Evolutionary conservation across 306 rosid species (phyloP), one percentile per base, ranked within the genome.

Genomic region (Lablab purpureus): DNA sequence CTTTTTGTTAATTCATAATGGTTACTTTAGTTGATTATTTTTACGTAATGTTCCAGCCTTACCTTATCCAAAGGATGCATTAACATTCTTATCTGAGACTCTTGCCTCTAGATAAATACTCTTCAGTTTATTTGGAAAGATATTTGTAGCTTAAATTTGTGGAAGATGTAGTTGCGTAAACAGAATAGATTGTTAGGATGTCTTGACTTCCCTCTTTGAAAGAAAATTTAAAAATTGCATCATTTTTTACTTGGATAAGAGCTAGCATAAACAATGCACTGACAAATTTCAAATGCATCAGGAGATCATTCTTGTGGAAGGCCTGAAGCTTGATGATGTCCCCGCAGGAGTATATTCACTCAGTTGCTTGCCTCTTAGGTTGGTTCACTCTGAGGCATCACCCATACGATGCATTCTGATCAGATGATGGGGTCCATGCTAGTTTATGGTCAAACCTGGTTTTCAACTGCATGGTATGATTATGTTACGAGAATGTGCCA

Each of bases 281-380:
- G 62, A 75, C 66, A 55, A 36, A 22, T 45, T 51, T 60, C 12
- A 62, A 71, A 70, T 80, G 80, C 71, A 59, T 50, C 89, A 92
- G 98, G 97, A 94, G 82, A 87, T 91, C 86, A 92, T 94, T 87
- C 97, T 94, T 67, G 97, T 94, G 84, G 98, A 94, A 84, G 98
- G 87, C 71, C 90, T 94, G 55, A 94, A 94, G 84, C 94, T 94
- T 10, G 97, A 90, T 64, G 90, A 77, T 55, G 76, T 94, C 55
- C 87, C 86, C 62, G 77, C 87, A 14, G 98, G 97, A 77, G 34
- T 89, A 74, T 94, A 91, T 75, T 18, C 81, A 18, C 87, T 94
- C 68, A 86, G 86, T 63, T 94, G 97, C 88, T 87, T 94, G 81
- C 97, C 91, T 82, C 90, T 94, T 62, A 89, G 98, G 86, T 86